Conservation (phyloP, 768 basidiomycete genomes). For the Suillus lakei region DNA sequence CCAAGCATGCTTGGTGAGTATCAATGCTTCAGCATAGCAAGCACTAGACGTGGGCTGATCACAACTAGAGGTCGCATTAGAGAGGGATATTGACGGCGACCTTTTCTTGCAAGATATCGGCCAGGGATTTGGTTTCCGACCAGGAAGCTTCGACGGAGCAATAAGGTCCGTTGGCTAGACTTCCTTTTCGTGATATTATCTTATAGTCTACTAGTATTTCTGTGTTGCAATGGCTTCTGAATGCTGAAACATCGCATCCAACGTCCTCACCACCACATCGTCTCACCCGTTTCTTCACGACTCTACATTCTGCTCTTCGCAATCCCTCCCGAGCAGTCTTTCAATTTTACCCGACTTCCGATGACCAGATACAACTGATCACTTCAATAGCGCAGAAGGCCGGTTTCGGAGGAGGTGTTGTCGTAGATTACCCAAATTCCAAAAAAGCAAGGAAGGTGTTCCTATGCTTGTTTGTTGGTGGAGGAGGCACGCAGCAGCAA, state of each 20-base stretch:
- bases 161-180: slow-evolving; percentile 70
- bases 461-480: slow-evolving; percentile 89
- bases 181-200: slow-evolving; percentile 4
- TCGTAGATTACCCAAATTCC: slow-evolving; percentile 97
- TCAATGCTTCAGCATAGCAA: not conserved
- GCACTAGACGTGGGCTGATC: slow-evolving; percentile 2
- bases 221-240: slow-evolving; percentile 98
- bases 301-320: slow-evolving; percentile 82
- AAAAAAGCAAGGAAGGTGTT: slow-evolving; percentile 96
- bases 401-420: slow-evolving; percentile 95
- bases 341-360: slow-evolving; percentile 96
- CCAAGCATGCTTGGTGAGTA: slow-evolving; percentile 94
- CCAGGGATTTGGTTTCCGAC: slow-evolving; percentile 95
- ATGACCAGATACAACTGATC: slow-evolving; percentile 96
- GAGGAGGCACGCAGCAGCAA: slow-evolving; percentile 68
- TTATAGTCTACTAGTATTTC: slow-evolving; percentile 71
- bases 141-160: slow-evolving; percentile 96
- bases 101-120: slow-evolving; percentile 97
- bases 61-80: slow-evolving; percentile 85
- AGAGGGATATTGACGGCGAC: slow-evolving; percentile 95
- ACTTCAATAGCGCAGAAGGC: slow-evolving; percentile 92
- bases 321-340: slow-evolving; percentile 87
- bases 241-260: slow-evolving; percentile 90
- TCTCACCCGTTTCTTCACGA: slow-evolving; percentile 89
- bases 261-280: slow-evolving; percentile 90